Evolutionary conservation across 805 yeast genomes (phyloP), one percentile per base, ranked within the genome.

Genomic region (Teunomyces cretensis): DNA sequence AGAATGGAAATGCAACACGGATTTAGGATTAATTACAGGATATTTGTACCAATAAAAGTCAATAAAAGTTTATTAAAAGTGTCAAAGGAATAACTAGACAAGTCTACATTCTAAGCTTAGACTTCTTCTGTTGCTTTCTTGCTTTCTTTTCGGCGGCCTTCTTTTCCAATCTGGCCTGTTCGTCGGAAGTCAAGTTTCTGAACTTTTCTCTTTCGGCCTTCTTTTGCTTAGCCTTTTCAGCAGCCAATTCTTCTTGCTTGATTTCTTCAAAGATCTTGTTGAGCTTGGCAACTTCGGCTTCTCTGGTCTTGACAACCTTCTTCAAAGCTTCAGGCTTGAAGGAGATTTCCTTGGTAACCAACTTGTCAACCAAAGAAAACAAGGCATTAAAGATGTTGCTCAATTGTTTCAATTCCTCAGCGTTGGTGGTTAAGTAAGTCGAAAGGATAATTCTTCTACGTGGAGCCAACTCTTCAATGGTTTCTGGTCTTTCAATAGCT

Each of bases 131-230:
- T 62, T 70, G 69, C 68, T 88, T 87, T 72, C 89, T 83, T 62
- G 84, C 88, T 66, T 83, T 88, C 74, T 84, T 88, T 55, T 88
- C 96, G 53, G 74, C 74, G 65, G 85, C 88, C 71, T 85, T 88
- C 71, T 81, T 83, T 52, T 86, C 92, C 35, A 78, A 65, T 69
- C 86, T 88, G 53, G 82, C 82, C 69, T 86, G 94, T 61, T 86
- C 94, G 57, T 84, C 89, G 49, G 88, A 84, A 38, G 84, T 74
- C 59, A 86, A 68, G 52, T 75, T 76, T 53, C 77, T 68, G 51
- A 78, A 57, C 43, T 72, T 69, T 52, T 85, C 85, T 67, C 80
- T 82, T 56, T 79, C 81, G 56, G 78, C 79, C 58, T 78, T 84
- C 56, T 78, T 82, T 51, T 79, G 80, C 66, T 85, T 88, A 27